A percentile compares a stretch with the other conserved stretches of the same genome.
phyloP scores from a whole-genome alignment of 2,329 filamentous ascomycete species.

The Aureobasidium mangrovei region DNA sequence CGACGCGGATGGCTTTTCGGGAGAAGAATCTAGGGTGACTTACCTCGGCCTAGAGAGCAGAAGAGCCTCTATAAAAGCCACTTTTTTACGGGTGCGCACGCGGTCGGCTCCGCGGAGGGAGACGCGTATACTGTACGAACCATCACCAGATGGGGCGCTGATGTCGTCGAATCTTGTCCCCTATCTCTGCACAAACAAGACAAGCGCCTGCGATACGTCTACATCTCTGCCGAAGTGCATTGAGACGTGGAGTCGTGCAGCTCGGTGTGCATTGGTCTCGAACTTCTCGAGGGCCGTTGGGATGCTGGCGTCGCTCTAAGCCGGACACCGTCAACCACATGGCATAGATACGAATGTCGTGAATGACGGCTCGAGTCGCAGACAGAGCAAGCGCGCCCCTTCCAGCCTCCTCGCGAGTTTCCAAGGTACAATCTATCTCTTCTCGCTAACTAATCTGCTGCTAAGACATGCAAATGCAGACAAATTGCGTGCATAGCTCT shows the following conservation, averaged over 20 bases:
- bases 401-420: background rate
- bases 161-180: background rate
- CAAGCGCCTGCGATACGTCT: background rate
- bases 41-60: too few species aligned
- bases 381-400: background rate
- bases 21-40: background rate
- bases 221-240: background rate
- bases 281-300: too few species aligned
- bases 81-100: background rate
- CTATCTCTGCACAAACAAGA: slow-evolving; percentile 1
- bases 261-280: too few species aligned
- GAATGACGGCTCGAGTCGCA: too few species aligned
- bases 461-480: background rate
- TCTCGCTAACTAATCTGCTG: background rate
- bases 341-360: too few species aligned
- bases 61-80: background rate
- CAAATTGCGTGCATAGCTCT: background rate
- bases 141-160: background rate
- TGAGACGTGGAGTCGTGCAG: background rate
- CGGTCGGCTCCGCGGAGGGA: too few species aligned
- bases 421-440: background rate
- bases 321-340: too few species aligned
- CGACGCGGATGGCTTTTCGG: background rate
- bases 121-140: too few species aligned
- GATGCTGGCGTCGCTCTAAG: too few species aligned